phyloP scores from a whole-genome alignment of 257 asterid genomes.

The Ehretia macrophylla region DNA sequence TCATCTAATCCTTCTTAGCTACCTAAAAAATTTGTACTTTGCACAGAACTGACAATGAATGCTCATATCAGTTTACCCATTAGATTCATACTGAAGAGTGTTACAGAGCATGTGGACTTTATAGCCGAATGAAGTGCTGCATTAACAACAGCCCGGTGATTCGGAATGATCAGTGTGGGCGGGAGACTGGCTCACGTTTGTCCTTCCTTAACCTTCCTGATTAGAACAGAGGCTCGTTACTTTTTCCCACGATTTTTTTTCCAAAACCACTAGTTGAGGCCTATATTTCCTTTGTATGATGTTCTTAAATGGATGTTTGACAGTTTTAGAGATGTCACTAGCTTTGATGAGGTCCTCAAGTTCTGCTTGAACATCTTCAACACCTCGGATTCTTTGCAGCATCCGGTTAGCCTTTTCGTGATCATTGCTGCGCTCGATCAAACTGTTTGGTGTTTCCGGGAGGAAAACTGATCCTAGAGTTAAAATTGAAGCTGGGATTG shows the following conservation, averaged over 20 bases:
- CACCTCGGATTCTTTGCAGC: slow-evolving; percentile 58
- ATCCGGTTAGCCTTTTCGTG: slow-evolving; percentile 33
- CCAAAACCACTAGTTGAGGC: slow-evolving; percentile 77
- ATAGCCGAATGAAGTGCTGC: no score
- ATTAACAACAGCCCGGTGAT: no score
- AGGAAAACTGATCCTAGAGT: slow-evolving; percentile 64
- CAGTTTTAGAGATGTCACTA: slow-evolving; percentile 31
- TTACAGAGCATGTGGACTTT: no score
- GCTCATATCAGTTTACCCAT: no score
- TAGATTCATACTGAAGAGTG: no score
- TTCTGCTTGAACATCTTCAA: slow-evolving; percentile 55
- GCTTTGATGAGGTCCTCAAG: slow-evolving; percentile 60
- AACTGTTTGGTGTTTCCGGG: slow-evolving; percentile 84
- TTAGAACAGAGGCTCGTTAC: background rate
- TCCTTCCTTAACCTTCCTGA: background rate
- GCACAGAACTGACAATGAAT: no score
- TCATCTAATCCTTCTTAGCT: no score
- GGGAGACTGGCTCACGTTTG: no score
- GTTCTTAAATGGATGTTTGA: slow-evolving; percentile 37
- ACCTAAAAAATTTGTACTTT: no score
- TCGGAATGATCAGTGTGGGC: no score
- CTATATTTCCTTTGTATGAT: slow-evolving; percentile 42
- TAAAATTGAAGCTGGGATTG: slow-evolving; percentile 54
- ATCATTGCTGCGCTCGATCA: slow-evolving; percentile 45
- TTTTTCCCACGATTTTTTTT: slow-evolving; percentile 42